These are phyloP conservation scores for Podila verticillata DNA, from an alignment of 192 early-diverging fungal genomes.

Conservation along the genomic window DNA sequence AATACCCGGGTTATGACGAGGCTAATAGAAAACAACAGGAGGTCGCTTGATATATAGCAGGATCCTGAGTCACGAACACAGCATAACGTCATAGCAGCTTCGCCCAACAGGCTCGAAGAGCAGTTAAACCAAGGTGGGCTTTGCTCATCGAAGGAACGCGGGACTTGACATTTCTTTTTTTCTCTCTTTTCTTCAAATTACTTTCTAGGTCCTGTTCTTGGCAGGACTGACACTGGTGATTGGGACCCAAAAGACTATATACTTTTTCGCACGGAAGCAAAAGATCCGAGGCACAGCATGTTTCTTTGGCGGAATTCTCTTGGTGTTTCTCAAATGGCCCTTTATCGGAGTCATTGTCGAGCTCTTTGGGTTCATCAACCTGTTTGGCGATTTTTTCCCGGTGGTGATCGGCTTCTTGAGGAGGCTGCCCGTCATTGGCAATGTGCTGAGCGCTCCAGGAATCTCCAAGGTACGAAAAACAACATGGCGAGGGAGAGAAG, in stretches of 20 bases:
- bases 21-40: no score
- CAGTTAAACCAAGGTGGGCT: no score
- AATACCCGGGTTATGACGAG: no score
- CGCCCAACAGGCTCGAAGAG: no score
- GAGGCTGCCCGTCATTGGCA: conserved; percentile 90
- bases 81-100: no score
- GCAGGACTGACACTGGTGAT: conserved; percentile 90
- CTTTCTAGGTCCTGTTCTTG: conserved; percentile 86
- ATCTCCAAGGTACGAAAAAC: conserved; percentile 79
- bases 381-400: conserved; percentile 99
- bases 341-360: conserved; percentile 90
- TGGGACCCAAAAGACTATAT: conserved; percentile 84
- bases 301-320: conserved; percentile 88
- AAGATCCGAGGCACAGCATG: conserved; percentile 91
- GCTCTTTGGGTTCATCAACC: conserved; percentile 94
- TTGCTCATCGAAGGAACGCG: no score
- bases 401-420: conserved; percentile 90
- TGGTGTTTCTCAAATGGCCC: conserved; percentile 93
- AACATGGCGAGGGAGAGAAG: no score
- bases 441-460: conserved; percentile 83
- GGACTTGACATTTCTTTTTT: no score
- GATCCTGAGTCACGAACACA: no score
- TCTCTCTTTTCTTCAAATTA: no score
- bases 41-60: no score
- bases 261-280: conserved; percentile 86